Evolutionary conservation across 2,329 filamentous ascomycete species (phyloP).

Genomic region (Fusarium robinianum): DNA sequence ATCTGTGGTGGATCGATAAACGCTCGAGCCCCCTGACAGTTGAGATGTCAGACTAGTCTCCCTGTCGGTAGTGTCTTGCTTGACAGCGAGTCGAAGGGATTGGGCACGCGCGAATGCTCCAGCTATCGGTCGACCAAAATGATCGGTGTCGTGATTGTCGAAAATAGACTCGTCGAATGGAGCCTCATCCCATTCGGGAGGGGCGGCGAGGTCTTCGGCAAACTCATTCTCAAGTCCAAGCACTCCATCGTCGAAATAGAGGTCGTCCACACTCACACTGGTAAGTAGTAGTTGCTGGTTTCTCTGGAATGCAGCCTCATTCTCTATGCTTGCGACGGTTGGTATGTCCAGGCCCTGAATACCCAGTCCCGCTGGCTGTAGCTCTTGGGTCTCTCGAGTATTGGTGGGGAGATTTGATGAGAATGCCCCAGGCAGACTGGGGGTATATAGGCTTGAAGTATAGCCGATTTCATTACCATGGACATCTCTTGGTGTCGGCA

Average conservation of each 20-base stretch:
- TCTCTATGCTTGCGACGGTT: conserved; percentile 18
- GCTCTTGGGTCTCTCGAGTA: conserved; percentile 16
- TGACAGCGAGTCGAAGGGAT: conserved; percentile 47
- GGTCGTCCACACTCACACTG: conserved; percentile 57
- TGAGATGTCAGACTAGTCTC: conserved; percentile 54
- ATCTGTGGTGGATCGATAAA: conserved; percentile 55
- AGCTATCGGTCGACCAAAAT: conserved; percentile 63
- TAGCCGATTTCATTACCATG: conserved; percentile 61
- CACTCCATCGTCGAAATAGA: conserved; percentile 72
- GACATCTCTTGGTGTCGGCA: conserved; percentile 59
- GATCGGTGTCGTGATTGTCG: conserved; percentile 67
- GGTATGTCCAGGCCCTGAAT: conserved; percentile 45
- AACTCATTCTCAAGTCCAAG: conserved; percentile 54
- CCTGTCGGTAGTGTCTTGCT: conserved; percentile 42
- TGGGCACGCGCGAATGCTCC: conserved; percentile 61
- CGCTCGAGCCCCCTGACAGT: conserved; percentile 50
- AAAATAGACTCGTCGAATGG: conserved; percentile 76
- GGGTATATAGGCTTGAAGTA: conserved; percentile 56
- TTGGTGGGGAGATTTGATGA: conserved; percentile 22
- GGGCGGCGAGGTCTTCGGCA: conserved; percentile 49
- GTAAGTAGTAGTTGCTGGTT: conserved; percentile 25
- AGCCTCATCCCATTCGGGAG: conserved; percentile 53
- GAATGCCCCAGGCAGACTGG: conserved; percentile 26
- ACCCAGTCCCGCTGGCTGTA: conserved; percentile 45
- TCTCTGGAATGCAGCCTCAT: conserved; percentile 30